phyloP scores from a whole-genome alignment of 306 rosid genomes.

The Dryas alaskensis region DNA sequence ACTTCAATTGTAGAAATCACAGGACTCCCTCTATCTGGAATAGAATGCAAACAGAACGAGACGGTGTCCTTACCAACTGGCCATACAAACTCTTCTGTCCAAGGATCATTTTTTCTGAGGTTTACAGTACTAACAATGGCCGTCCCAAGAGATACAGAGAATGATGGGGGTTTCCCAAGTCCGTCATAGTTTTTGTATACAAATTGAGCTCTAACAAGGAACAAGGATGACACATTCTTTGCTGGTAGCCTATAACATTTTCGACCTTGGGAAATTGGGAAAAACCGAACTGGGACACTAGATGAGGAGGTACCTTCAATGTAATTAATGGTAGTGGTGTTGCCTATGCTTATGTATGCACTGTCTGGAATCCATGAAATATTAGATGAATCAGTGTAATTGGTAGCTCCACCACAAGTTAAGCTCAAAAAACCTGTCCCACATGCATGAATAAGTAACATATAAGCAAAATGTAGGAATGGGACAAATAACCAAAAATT shows the following conservation, averaged over 20 bases:
- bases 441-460: constrained; percentile 22
- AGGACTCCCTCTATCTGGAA: constrained; percentile 58
- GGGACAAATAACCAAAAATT: background rate
- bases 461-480: background rate
- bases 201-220: constrained; percentile 76
- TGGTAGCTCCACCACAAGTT: constrained; percentile 74
- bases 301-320: constrained; percentile 33
- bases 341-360: constrained; percentile 56
- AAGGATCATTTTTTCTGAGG: constrained; percentile 61
- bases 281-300: constrained; percentile 49
- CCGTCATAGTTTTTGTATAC: constrained; percentile 78
- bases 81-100: constrained; percentile 83
- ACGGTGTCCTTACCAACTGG: constrained; percentile 50
- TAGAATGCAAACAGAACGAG: constrained; percentile 55
- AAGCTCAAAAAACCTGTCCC: constrained; percentile 83
- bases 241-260: constrained; percentile 57
- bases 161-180: constrained; percentile 59
- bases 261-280: constrained; percentile 42
- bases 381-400: constrained; percentile 54
- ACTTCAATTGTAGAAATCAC: constrained; percentile 74
- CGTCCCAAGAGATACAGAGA: constrained; percentile 79
- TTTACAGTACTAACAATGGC: constrained; percentile 53
- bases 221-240: constrained; percentile 48
- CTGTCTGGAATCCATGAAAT: constrained; percentile 76
- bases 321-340: constrained; percentile 37